Evolutionary conservation across 1,284 basidiomycete species (phyloP), one percentile per base, ranked within the genome.

Genomic region (Ganoderma boninense): DNA sequence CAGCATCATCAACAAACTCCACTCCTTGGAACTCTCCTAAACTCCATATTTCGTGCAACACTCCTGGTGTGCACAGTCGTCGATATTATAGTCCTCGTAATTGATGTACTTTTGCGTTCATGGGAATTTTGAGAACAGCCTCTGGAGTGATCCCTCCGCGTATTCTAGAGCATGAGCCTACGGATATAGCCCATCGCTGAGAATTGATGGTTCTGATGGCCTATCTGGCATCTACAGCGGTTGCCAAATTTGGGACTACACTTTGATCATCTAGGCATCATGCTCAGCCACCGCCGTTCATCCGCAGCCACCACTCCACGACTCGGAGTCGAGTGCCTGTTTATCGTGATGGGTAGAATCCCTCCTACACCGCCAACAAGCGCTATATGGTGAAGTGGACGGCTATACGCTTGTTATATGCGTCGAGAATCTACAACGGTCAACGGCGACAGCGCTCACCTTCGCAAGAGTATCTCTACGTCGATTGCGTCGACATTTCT

Each of bases 201-300:
- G 2, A 23, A 11, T 23, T 49, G 46, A 23, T 23, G 46, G 46
- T 49, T 49, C 20, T 49, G 42, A 13, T 10, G 43, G 43, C 43
- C 18, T 18, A 43, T 16, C 43, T 56, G 52, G 52, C 26, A 54
- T 66, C 70, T 11, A 71, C 70, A 69, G 23, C 62, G 49, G 18
- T 40, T 71, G 56, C 70, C 67, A 66, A 69, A 69, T 65, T 29
- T 54, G 64, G 69, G 42, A 63, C 38, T 29, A 32, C 66, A 71
- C 69, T 54, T 65, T 64, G 64, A 60, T 59, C 42, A 32, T 35
- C 20, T 26, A 8, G 2, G n/a, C 46, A 49, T n/a, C n/a, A n/a
- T 32, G 38, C 35, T 16, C 16, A 18, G 29, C 35, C 56, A n/a
- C 14, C 26, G 56, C 5, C 18, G 10, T 29, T 16, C 26, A 16